Evolutionary conservation across 2,329 filamentous ascomycete genomes (phyloP), one percentile per base, ranked within the genome.

Genomic region (Microdochium bolleyi): DNA sequence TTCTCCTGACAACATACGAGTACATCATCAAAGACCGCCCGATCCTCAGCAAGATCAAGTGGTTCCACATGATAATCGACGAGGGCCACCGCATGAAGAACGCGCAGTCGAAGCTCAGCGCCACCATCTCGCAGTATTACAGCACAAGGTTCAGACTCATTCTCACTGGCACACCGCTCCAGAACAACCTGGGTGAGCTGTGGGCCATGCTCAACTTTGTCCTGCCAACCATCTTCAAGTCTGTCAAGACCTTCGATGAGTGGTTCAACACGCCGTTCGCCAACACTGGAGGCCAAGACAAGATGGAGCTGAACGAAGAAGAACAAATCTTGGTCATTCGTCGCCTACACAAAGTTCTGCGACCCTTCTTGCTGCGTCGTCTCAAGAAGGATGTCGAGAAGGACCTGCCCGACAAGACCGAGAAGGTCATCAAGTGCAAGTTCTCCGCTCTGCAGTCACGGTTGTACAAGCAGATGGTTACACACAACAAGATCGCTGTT

Each of bases 11-110:
- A 2, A 99, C 94, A 0, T 99, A 99, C 73, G 94, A 99, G 70
- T 99, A 97, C 73, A 95, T 99, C 72, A 99, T 99, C 81, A 99
- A 97, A 74, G 94, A 99, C 65, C 85, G 94, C 34, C 92, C 92
- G 0, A 79, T 99, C 60, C 75, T 99, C 13, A 95, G 89, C 77
- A 97, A 97, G 78, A 92, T 99, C 73, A 97, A 97, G 73, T 99
- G 94, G 94, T 87, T 96, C 63, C 94, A 99, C 74, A 97, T 99
- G 94, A 97, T 99, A 62, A 94, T 99, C 60, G 94, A 99, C 64
- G 94, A 99, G 77, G 94, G 94, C 73, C 94, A 99, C 71, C 91
- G 94, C 68, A 99, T 99, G 94, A 99, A 99, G 82, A 99, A 99
- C 71, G 81, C 89, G 27, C 87, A 94, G 61, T 99, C 94, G 10